Evolutionary conservation across 768 basidiomycete genomes (phyloP), one percentile per base, ranked within the genome.

Genomic region (Mycena vulgaris): DNA sequence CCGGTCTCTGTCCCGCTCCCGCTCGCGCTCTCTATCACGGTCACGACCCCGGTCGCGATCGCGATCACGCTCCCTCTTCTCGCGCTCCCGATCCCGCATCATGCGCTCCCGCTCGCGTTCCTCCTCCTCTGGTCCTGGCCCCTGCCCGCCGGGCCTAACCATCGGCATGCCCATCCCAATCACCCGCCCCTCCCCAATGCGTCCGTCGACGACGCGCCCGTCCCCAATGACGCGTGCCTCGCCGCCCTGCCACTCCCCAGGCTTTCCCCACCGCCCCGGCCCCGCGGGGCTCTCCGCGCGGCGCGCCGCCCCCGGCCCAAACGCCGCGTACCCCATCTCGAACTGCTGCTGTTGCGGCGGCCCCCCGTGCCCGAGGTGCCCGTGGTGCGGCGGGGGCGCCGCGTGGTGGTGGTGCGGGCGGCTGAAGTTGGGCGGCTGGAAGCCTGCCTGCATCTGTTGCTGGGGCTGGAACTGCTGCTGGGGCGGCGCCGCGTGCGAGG

Each of bases 61-160:
- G 57, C 75, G 70, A 7, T 77, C 76, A 33, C 74, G 56, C 25
- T 78, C 75, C 40, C 74, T 64, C 57, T 70, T 66, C 6, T 77
- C 75, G 27, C 77, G 71, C 45, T 76, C 68, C 27, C 66, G 33
- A 40, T 47, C 55, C 55, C 71, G 67, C 52, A 79, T 79, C 60
- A 78, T 75, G 13, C 77, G 73, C 31, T 76, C 67, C 28, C 67
- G 30, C 53, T 56, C 64, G 33, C 59, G 45, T 1, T 77, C 72
- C 55, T 84, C 85, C 11, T 85, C 79, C 16, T 82, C 71, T 17
- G 39, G 40, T 0, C 56, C 59, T 5, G 63, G 52, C 7, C 61
- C 61, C 23, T 70, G 69, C 33, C 69, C 69, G 9, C 69, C 81
- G 5, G 74, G 73, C 73, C 79, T 74, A 70, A 80, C 70, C 75